phyloP scores from a whole-genome alignment of 768 basidiomycete species.

The Lactifluus subvellereus region DNA sequence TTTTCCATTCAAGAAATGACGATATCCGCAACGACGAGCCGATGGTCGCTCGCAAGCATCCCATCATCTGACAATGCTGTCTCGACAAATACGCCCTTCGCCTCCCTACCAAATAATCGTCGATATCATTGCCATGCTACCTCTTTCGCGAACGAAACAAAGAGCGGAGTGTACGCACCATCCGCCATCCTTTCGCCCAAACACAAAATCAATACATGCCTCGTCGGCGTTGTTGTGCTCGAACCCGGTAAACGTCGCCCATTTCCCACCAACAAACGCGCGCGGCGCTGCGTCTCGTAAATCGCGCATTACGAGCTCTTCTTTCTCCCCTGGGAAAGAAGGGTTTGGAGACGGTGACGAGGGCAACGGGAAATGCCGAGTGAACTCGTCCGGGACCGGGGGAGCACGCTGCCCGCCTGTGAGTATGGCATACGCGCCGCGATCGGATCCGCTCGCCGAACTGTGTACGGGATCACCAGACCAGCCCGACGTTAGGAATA shows the following conservation, averaged over 20 bases:
- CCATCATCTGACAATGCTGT: constrained; percentile 31
- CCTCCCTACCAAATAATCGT: not conserved
- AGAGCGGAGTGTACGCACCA: constrained; percentile 34
- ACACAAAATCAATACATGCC: constrained; percentile 49
- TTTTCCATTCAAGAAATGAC: not conserved
- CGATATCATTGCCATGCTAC: not conserved
- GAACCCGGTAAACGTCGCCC: constrained; percentile 51
- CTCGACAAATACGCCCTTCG: not conserved
- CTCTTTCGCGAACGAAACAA: not conserved
- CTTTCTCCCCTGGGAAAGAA: not conserved
- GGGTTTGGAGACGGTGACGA: not conserved
- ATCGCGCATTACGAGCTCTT: constrained; percentile 36
- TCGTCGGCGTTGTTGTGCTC: constrained; percentile 33
- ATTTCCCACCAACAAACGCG: constrained; percentile 39
- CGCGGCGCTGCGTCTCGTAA: constrained; percentile 39
- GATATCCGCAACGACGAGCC: constrained; percentile 46
- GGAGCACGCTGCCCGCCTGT: constrained; percentile 40
- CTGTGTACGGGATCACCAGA: constrained; percentile 26
- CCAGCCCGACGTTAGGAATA: not conserved
- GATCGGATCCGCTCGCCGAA: constrained; percentile 38
- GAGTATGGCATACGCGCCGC: constrained; percentile 46
- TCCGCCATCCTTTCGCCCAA: constrained; percentile 42
- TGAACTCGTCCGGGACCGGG: constrained; percentile 40
- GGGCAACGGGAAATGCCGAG: constrained; percentile 36
- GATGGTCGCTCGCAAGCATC: constrained; percentile 49